phyloP scores from a whole-genome alignment of 1,284 basidiomycete species.

The Naganishia albida region DNA sequence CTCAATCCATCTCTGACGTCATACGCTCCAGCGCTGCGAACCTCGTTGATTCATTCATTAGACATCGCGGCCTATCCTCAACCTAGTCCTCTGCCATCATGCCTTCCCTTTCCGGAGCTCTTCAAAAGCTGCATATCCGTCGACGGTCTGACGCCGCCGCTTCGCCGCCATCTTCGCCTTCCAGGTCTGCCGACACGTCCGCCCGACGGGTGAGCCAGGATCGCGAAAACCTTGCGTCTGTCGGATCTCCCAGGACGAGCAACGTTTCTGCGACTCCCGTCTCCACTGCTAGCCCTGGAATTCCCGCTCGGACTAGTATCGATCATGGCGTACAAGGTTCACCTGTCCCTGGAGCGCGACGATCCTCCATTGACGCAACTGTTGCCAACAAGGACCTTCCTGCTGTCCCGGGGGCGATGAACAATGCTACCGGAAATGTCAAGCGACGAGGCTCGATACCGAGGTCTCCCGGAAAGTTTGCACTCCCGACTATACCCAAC shows the following conservation, averaged over 20 bases:
- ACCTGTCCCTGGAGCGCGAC: not conserved
- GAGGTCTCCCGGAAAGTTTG: slow-evolving; percentile 27
- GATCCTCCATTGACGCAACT: slow-evolving; percentile 15
- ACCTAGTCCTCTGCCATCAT: slow-evolving; percentile 28
- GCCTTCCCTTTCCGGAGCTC: slow-evolving; percentile 39
- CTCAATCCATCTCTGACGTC: slow-evolving; percentile 8
- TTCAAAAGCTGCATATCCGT: slow-evolving; percentile 28
- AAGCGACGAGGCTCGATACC: slow-evolving; percentile 26
- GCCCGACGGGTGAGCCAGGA: slow-evolving; percentile 4
- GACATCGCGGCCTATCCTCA: not conserved
- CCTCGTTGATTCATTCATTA: not conserved
- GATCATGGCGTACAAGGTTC: slow-evolving; percentile 10
- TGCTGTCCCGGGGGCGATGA: slow-evolving; percentile 29
- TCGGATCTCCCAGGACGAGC: not conserved
- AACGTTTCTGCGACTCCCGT: not conserved
- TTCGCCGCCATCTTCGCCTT: slow-evolving; percentile 6
- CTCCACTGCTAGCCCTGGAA: not conserved
- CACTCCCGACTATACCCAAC: slow-evolving; percentile 27
- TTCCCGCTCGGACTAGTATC: not conserved
- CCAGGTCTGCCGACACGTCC: not conserved
- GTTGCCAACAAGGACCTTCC: slow-evolving; percentile 34
- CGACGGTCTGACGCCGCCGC: slow-evolving; percentile 21
- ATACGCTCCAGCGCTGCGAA: not conserved
- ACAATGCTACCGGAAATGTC: slow-evolving; percentile 1
- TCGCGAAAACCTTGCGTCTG: not conserved